phyloP scores from a whole-genome alignment of 2,329 filamentous ascomycete species.

The Pseudocercospora pini-densiflorae region DNA sequence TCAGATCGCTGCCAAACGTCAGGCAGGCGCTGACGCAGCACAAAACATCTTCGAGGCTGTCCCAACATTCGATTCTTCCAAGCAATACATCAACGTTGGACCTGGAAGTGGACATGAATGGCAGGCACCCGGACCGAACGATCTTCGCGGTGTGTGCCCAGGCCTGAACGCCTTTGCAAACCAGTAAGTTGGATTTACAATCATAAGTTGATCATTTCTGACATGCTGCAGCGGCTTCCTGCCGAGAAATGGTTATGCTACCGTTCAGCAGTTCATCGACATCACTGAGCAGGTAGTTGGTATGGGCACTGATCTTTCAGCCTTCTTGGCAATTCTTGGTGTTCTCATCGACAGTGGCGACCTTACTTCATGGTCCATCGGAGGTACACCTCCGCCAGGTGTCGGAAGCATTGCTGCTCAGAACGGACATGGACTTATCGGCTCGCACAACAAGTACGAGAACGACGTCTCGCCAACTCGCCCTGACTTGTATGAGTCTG shows the following conservation, averaged over 20 bases:
- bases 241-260: conserved; percentile 6
- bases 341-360: conserved; percentile 24
- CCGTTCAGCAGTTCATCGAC: too few species aligned
- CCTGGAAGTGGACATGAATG: conserved; percentile 36
- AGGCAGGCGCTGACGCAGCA: conserved; percentile 31
- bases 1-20: conserved; percentile 21
- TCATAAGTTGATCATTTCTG: not conserved
- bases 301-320: too few species aligned
- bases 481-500: conserved; percentile 39
- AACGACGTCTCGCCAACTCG: conserved; percentile 40
- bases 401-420: conserved; percentile 16
- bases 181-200: conserved; percentile 16
- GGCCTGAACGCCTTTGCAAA: conserved; percentile 33
- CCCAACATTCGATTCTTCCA: conserved; percentile 36
- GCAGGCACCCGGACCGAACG: conserved; percentile 33
- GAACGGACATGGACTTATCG: conserved; percentile 26
- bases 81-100: conserved; percentile 35
- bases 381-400: conserved; percentile 22
- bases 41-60: conserved; percentile 32
- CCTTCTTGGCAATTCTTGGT: conserved; percentile 25
- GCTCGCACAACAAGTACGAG: conserved; percentile 44
- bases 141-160: conserved; percentile 40
- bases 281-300: too few species aligned
- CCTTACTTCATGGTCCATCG: conserved; percentile 23
- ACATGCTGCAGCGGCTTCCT: conserved; percentile 28